Conservation (phyloP, 345 rosid genomes). For the Melaleuca alternifolia region DNA sequence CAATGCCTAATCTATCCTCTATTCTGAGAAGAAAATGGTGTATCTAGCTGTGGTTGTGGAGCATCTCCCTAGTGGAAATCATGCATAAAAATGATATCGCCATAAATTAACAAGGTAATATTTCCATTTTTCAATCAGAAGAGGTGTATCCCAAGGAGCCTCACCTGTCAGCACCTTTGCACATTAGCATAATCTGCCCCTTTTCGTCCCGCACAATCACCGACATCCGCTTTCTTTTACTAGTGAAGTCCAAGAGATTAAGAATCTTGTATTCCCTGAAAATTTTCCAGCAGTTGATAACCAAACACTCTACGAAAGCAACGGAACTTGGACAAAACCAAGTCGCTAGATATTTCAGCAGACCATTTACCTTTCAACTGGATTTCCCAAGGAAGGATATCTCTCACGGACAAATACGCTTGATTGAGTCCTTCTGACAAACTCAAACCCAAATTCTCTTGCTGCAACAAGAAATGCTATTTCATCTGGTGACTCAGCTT, state of each 20-base stretch:
- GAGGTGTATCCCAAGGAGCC: neutral
- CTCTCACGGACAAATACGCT: slow-evolving; percentile 65
- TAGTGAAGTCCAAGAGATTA: slow-evolving; percentile 82
- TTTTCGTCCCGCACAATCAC: slow-evolving; percentile 74
- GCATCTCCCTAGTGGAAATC: neutral
- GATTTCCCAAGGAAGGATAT: slow-evolving; percentile 36
- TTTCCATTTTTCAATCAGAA: neutral
- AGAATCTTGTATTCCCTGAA: slow-evolving; percentile 90
- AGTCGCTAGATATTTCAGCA: neutral
- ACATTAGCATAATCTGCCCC: slow-evolving; percentile 73
- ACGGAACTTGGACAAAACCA: neutral
- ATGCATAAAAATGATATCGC: neutral
- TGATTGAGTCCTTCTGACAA: slow-evolving; percentile 73
- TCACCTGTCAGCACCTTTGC: slow-evolving; percentile 99
- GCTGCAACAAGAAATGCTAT: slow-evolving; percentile 94
- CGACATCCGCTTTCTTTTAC: slow-evolving; percentile 97
- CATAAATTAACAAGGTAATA: neutral
- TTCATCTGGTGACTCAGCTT: slow-evolving; percentile 99
- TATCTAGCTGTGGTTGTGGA: neutral
- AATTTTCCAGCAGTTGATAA: neutral
- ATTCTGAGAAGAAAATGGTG: neutral
- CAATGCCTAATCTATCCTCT: neutral
- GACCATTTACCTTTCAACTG: slow-evolving; percentile 58
- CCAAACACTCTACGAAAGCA: neutral
- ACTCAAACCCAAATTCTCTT: slow-evolving; percentile 95